Evolutionary conservation across 1,139 yeast species (phyloP), one percentile per base, ranked within the genome.

Genomic region (Saccharomycopsis hybrid): DNA sequence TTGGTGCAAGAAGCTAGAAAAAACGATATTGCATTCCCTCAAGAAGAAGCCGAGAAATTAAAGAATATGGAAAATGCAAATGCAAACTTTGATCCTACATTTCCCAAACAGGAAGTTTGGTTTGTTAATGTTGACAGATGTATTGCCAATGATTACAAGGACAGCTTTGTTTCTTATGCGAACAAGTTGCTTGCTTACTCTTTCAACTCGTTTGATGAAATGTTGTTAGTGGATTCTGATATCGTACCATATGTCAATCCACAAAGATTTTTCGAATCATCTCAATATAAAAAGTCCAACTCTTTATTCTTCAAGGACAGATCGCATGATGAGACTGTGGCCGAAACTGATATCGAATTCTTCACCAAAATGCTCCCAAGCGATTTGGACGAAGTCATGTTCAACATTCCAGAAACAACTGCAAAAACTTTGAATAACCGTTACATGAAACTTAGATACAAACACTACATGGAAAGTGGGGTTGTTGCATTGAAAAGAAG

Each of bases 391-490:
- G 61, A 67, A 5, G 48, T 56, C 1, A 46, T 70, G 32, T 74
- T 72, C 56, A 66, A 60, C 28, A 63, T 73, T 27, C 66, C 66
- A 3, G 66, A 60, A 51, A 58, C 63, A 3, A 58, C 69, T 8
- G 8, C 27, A 9, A 57, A 61, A 31, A 32, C 70, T 68, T 53
- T 70, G 71, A 71, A 57, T 68, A 33, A 63, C 68, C 24, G 53
- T 2, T 52, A 52, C 30, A 43, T 52, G 49, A 32, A 32, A 30
- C 25, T 59, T 64, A 41, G 63, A 5, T 44, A 27, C 31, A 52
- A 52, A 41, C 80, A 77, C 56, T 70, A 70, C 53, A 74, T 74
- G 66, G 82, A 78, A 57, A 71, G 78, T 58, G 82, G 82, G 0
- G 58, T 77, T 38, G 76, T 77, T 1, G 65, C 76, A 2, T 53